Percentiles rank a stretch among this genome's conserved stretches.
Evolutionary conservation across 805 yeast genomes (phyloP).

Genomic region (Clavispora vitiphila): DNA sequence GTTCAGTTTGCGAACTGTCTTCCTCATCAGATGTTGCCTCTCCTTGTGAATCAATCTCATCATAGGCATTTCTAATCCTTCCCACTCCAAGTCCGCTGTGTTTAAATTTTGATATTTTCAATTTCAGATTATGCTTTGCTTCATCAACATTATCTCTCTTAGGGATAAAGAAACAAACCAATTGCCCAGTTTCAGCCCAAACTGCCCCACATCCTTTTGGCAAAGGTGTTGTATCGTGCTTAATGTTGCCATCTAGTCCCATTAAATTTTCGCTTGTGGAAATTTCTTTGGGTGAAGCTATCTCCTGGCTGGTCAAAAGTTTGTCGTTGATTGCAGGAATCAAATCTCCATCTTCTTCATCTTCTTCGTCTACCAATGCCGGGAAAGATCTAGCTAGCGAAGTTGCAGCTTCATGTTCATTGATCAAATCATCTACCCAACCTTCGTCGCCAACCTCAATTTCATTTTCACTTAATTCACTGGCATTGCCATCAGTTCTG

Average conservation of each 20-base stretch:
- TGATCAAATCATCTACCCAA: slow-evolving; percentile 39
- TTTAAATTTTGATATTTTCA: slow-evolving; percentile 39
- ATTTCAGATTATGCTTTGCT: slow-evolving; percentile 42
- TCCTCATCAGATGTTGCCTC: slow-evolving; percentile 1
- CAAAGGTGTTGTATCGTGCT: slow-evolving; percentile 72
- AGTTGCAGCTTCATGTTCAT: slow-evolving; percentile 28
- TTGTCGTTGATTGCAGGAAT: slow-evolving; percentile 38
- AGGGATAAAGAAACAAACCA: slow-evolving; percentile 78
- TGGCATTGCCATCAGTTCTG: slow-evolving; percentile 10
- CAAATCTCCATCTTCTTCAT: slow-evolving; percentile 22
- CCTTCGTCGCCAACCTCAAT: slow-evolving; percentile 37
- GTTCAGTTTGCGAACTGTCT: slow-evolving; percentile 11
- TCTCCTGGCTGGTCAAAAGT: slow-evolving; percentile 4
- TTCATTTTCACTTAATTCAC: slow-evolving; percentile 21
- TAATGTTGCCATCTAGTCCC: slow-evolving; percentile 2
- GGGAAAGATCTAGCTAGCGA: slow-evolving; percentile 17
- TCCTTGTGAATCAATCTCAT: slow-evolving; percentile 1
- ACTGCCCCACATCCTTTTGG: slow-evolving; percentile 93
- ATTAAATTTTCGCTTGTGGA: background rate
- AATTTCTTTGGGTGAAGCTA: background rate
- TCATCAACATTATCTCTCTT: slow-evolving; percentile 29
- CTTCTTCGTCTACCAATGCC: slow-evolving; percentile 23
- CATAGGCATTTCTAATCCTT: slow-evolving; percentile 12
- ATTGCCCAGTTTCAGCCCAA: slow-evolving; percentile 75
- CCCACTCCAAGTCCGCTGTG: slow-evolving; percentile 47